Percentiles rank a stretch among this genome's conserved stretches.
Conservation (phyloP, 148 eudicot species). For the Heliosperma pusillum region DNA sequence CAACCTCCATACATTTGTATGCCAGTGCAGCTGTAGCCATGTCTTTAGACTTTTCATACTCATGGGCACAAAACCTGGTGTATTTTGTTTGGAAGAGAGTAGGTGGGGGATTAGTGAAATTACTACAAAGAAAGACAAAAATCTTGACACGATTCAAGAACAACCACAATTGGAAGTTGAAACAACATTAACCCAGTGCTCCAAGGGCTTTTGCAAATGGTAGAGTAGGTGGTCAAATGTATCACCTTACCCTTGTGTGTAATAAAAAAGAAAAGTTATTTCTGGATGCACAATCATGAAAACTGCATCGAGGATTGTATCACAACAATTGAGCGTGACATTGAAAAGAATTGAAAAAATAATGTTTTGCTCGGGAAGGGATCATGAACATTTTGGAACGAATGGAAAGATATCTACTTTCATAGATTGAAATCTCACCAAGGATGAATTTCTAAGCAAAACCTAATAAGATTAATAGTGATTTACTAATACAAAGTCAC, state of each 20-base stretch:
- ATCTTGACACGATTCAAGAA: constrained; percentile 2
- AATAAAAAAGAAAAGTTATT: background rate
- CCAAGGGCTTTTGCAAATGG: background rate
- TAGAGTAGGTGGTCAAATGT: background rate
- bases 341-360: background rate
- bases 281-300: background rate
- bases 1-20: constrained; percentile 89
- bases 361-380: background rate
- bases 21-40: constrained; percentile 96
- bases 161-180: background rate
- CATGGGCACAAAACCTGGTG: constrained; percentile 79
- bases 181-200: background rate
- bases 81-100: constrained; percentile 1
- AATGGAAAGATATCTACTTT: background rate
- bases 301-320: background rate
- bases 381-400: background rate
- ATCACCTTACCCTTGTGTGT: background rate
- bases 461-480: background rate
- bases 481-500: background rate
- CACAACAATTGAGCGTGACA: background rate
- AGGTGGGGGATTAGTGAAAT: constrained; percentile 3
- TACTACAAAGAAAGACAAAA: constrained; percentile 12
- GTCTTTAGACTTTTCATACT: constrained; percentile 78
- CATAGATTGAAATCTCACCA: background rate
- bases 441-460: constrained; percentile 4